These are phyloP conservation scores for Colletotrichum sp. DNA, from an alignment of 2,329 filamentous ascomycete species.

Conservation along the genomic window DNA sequence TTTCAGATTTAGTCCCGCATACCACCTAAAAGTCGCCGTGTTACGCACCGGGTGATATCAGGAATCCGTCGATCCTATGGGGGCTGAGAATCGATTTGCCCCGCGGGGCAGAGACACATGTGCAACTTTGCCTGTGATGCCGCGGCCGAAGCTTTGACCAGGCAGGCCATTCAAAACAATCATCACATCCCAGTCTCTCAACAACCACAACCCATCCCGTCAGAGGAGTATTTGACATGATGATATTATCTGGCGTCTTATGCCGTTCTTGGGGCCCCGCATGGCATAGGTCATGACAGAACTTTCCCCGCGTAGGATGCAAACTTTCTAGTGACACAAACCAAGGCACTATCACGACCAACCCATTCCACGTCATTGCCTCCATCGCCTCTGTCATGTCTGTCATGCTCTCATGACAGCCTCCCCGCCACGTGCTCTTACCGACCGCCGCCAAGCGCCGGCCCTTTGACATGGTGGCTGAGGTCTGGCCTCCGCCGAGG, in stretches of 20 bases:
- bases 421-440: not conserved
- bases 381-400: not conserved
- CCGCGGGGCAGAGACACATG: not conserved
- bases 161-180: fast-evolving
- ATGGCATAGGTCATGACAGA: not conserved
- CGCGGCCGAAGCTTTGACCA: not conserved
- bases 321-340: not conserved
- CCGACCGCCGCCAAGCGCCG: not conserved
- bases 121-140: not conserved
- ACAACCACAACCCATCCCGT: not conserved
- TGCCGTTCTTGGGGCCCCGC: not conserved
- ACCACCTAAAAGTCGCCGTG: not conserved
- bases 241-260: not conserved
- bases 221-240: not conserved
- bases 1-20: not conserved
- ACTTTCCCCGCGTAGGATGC: not conserved
- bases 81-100: not conserved
- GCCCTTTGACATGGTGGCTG: not conserved
- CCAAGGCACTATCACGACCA: not conserved
- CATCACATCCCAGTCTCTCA: not conserved
- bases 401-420: not conserved
- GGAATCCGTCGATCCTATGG: not conserved
- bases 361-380: not conserved
- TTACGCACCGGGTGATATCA: not conserved
- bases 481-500: not conserved